Evolutionary conservation across 1,139 yeast genomes (phyloP), one percentile per base, ranked within the genome.

Genomic region (Meyerozyma sp.): DNA sequence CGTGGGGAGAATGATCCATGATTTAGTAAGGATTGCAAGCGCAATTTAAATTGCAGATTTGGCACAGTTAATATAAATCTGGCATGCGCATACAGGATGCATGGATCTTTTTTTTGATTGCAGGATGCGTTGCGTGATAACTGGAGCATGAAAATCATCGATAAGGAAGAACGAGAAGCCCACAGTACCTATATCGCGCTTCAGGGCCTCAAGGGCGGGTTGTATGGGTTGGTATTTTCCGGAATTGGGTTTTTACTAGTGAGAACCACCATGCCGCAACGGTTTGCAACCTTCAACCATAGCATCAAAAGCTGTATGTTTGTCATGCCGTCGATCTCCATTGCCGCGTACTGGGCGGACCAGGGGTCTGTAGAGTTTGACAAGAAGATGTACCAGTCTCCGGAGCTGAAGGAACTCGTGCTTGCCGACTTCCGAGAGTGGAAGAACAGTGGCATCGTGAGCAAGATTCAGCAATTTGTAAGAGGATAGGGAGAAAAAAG

Each of bases 321-420:
- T 37, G 60, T 64, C 20, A 66, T 72, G 67, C 78, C 78, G 26
- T 68, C 77, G 8, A 58, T 71, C 42, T 57, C 70, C 2, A 46
- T 62, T 27, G 63, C 62, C 13, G 76, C 75, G 0, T 70, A 71
- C 48, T 73, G 58, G 58, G 77, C 77, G 21, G 78, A 73, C 53
- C 73, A 69, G 49, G 78, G 78, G 18, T 70, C 77, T n/a, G 66
- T 73, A 53, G 75, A 69, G 48, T 73, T 71, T 49, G 77, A 73
- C 52, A 61, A 66, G 47, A 57, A 56, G 44, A 60, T 70, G 66
- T 68, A 71, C 55, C 60, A 65, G 18, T 57, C 66, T n/a, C 65
- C 58, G 8, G 62, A 64, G 45, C 51, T 55, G 38, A 63, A 65
- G 44, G 47, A 52, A 32, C 56, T 49, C 48, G 40, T 55, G 32